Conservation (phyloP, 192 early-diverging fungal genomes). For the Linnemannia exigua region DNA sequence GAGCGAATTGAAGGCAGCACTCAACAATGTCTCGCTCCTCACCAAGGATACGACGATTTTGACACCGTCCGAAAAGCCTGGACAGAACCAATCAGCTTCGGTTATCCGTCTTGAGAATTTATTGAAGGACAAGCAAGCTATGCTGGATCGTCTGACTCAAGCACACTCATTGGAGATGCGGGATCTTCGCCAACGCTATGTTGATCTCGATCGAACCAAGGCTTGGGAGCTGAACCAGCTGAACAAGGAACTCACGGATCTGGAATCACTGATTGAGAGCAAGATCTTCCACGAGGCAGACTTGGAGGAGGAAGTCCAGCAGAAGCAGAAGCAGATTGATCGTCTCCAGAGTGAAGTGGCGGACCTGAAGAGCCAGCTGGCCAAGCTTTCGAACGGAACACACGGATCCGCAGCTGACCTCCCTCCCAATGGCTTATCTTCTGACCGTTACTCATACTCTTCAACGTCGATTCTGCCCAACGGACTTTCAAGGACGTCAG, state of each 20-base stretch:
- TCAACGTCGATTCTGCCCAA: background rate
- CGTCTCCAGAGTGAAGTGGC: conserved; percentile 62
- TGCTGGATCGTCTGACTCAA: conserved; percentile 60
- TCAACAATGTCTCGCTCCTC: conserved; percentile 46
- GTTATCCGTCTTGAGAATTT: conserved; percentile 51
- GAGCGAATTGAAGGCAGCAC: conserved; percentile 48
- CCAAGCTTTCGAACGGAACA: conserved; percentile 26
- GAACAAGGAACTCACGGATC: conserved; percentile 74
- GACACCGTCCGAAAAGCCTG: conserved; percentile 11
- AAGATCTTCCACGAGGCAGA: conserved; percentile 82
- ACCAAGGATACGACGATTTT: conserved; percentile 41
- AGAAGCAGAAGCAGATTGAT: conserved; percentile 59
- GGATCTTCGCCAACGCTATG: conserved; percentile 62
- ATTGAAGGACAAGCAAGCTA: conserved; percentile 59
- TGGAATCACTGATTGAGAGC: conserved; percentile 80
- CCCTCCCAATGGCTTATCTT: conserved; percentile 24
- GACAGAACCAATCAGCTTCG: conserved; percentile 39
- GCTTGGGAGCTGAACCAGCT: conserved; percentile 69
- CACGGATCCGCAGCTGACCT: conserved; percentile 8
- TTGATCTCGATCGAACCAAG: conserved; percentile 71
- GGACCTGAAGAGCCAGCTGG: conserved; percentile 66
- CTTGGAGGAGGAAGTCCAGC: conserved; percentile 70
- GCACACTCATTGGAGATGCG: conserved; percentile 68
- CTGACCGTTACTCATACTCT: conserved; percentile 18
- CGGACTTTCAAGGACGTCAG: conserved; percentile 4